phyloP scores from a whole-genome alignment of 2,329 filamentous ascomycete genomes.

The Aspergillus pseudoviridinutans region DNA sequence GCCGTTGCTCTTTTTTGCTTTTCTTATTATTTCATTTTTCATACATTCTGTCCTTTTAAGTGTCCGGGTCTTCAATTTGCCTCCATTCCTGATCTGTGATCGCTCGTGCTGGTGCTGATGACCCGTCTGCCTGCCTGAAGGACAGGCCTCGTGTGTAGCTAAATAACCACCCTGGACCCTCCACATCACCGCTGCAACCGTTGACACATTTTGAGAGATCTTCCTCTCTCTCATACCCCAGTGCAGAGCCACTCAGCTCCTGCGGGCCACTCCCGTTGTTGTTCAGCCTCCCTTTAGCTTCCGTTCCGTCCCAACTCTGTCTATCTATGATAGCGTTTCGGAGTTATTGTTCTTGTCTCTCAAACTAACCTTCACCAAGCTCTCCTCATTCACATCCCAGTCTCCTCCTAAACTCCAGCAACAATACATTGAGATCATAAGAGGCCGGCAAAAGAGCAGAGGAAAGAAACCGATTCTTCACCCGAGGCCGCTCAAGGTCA shows the following conservation, averaged over 20 bases:
- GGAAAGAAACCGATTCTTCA: conserved; percentile 11
- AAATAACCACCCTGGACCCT: conserved; percentile 41
- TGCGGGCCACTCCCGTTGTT: conserved; percentile 21
- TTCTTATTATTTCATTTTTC: conserved; percentile 12
- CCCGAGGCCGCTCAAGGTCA: conserved; percentile 24
- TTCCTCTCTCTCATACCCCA: conserved; percentile 9
- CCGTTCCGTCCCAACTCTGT: conserved; percentile 17
- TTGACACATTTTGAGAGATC: conserved; percentile 14
- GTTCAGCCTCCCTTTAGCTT: conserved; percentile 23
- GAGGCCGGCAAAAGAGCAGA: conserved; percentile 1
- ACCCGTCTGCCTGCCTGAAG: conserved; percentile 18
- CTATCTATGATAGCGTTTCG: conserved; percentile 16
- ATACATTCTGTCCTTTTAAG: conserved; percentile 7
- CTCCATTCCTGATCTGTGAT: conserved; percentile 14
- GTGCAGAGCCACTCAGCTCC: conserved; percentile 23
- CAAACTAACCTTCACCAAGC: conserved; percentile 13
- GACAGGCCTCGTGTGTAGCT: conserved; percentile 31
- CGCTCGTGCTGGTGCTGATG: conserved; percentile 10
- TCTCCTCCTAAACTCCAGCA: conserved; percentile 4
- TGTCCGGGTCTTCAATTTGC: conserved; percentile 9
- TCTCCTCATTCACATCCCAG: conserved; percentile 12
- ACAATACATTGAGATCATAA: conserved; percentile 1
- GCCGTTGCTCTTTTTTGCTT: conserved; percentile 9
- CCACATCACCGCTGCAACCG: conserved; percentile 24
- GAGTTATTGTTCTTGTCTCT: conserved; percentile 14